Base-by-base conservation (phyloP, 306 rosid species). In the Gleditsia sinensis region DNA sequence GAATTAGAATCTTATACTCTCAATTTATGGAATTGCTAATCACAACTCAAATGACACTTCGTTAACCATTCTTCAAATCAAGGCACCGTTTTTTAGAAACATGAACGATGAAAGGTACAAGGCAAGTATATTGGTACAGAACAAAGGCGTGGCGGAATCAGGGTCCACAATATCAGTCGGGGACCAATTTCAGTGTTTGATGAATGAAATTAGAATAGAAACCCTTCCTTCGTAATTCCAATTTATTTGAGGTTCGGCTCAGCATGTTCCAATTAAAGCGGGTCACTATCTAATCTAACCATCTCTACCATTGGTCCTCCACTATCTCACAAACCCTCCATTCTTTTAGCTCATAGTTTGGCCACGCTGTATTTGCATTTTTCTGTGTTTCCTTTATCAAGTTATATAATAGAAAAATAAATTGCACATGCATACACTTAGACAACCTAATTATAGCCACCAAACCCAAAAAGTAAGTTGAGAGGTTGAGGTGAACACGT, bases 151-250 rank as follows among this genome's bases (percentile, higher is more conserved):
- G 7, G 3, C 27, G 42, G 68, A 43, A 54, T 81, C 9, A 48
- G 80, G 88, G 90, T 67, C 90, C 92, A 86, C 88, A 81, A 81
- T 83, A 86, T 85, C 90, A 70, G n/a, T n/a, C n/a, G 68, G 34
- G 54, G 23, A 48, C 54, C 54, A 17, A 3, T 1, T 17, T 48
- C 54, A 59, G 23, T 53, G 23, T 23, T n/a, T 61, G 9, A 32
- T 33, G 3, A 0, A 16, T 59, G 3, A n/a, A 1, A 70, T 70
- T 30, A 49, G 27, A 1, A 39, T 43, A 49, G 53, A 24, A 4
- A 3, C 24, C 34, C 30, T 45, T 0, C 0, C 1, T 40, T 32
- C 28, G 39, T 33, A 73, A 46, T 54, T 8, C 25, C 21, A 21
- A 36, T 71, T 19, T 45, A 39, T 27, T 30, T 20, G 16, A 33